Conservation (phyloP, 2,329 filamentous ascomycete genomes). For the Cladosporium velox region DNA sequence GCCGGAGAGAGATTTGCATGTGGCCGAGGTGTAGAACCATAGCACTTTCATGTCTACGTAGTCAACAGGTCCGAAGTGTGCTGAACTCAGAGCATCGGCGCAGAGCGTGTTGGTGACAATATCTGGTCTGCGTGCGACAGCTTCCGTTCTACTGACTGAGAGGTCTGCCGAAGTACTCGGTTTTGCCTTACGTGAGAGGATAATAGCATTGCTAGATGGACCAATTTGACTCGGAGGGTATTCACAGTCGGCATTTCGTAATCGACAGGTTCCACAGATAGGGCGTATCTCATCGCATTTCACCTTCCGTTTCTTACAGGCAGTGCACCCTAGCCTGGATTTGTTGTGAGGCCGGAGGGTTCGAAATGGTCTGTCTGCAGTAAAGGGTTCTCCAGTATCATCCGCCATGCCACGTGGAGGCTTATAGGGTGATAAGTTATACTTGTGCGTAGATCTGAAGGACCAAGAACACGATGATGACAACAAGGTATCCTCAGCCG, state of each 20-base stretch:
- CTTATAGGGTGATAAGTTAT: not conserved
- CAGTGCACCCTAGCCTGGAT: not conserved
- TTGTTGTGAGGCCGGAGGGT: slow-evolving; percentile 2
- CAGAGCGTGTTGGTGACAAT: not conserved
- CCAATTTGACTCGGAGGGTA: not conserved
- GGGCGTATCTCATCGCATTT: slow-evolving; percentile 6
- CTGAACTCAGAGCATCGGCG: not conserved
- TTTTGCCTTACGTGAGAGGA: not conserved
- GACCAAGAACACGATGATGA: not conserved
- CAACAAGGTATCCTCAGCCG: not conserved
- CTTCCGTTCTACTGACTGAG: not conserved
- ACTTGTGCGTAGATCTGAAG: not conserved
- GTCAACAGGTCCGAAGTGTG: not conserved
- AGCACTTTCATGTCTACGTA: slow-evolving; percentile 3
- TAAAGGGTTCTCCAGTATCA: not conserved
- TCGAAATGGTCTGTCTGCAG: not conserved
- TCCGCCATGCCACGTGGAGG: not conserved
- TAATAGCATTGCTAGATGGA: not conserved
- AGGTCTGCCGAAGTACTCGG: not conserved
- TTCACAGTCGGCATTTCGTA: not conserved
- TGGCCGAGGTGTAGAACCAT: slow-evolving; percentile 9
- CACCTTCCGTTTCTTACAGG: slow-evolving; percentile 9
- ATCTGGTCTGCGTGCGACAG: no score
- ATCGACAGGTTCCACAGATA: not conserved
- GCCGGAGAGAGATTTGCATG: not conserved